Evolutionary conservation across 805 yeast genomes (phyloP).

Genomic region (Candida hispaniensis): DNA sequence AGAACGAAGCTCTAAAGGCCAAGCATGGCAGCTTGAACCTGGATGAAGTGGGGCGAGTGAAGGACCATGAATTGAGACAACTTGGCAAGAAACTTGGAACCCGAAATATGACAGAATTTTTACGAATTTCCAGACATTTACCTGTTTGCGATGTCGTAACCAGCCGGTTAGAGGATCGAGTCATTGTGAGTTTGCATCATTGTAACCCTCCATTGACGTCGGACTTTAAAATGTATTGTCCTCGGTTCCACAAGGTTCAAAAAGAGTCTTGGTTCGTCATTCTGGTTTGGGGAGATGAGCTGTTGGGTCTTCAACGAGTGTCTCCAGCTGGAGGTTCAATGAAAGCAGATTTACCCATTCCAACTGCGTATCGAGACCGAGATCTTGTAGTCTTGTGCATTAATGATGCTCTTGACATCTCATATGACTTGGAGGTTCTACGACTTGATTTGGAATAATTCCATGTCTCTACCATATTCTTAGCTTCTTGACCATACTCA

Average conservation of each 20-base stretch:
- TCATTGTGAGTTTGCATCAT: conserved; percentile 20
- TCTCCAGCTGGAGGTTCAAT: conserved; percentile 16
- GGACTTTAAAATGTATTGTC: conserved; percentile 62
- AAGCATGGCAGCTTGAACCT: conserved; percentile 14
- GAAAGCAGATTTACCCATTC: conserved; percentile 5
- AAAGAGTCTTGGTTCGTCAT: conserved; percentile 89
- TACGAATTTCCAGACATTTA: conserved; percentile 41
- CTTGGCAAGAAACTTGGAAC: conserved; percentile 31
- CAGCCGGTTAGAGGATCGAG: conserved; percentile 20
- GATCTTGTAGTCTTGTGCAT: conserved; percentile 16
- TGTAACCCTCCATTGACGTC: conserved; percentile 24
- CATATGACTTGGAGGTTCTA: conserved; percentile 17
- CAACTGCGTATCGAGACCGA: conserved; percentile 8
- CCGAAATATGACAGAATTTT: conserved; percentile 37
- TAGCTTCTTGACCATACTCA: no score
- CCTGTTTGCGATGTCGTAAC: conserved; percentile 43
- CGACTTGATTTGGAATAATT: no score
- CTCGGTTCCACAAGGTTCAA: conserved; percentile 80
- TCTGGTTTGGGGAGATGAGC: conserved; percentile 43
- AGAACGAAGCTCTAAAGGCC: conserved; percentile 19
- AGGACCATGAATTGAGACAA: conserved; percentile 29
- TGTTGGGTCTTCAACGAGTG: conserved; percentile 62
- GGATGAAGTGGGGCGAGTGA: conserved; percentile 17
- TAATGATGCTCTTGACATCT: conserved; percentile 21
- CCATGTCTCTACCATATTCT: no score